Evolutionary conservation across 768 basidiomycete genomes (phyloP), one percentile per base, ranked within the genome.

Genomic region (Omphalotus guepiniiformis): DNA sequence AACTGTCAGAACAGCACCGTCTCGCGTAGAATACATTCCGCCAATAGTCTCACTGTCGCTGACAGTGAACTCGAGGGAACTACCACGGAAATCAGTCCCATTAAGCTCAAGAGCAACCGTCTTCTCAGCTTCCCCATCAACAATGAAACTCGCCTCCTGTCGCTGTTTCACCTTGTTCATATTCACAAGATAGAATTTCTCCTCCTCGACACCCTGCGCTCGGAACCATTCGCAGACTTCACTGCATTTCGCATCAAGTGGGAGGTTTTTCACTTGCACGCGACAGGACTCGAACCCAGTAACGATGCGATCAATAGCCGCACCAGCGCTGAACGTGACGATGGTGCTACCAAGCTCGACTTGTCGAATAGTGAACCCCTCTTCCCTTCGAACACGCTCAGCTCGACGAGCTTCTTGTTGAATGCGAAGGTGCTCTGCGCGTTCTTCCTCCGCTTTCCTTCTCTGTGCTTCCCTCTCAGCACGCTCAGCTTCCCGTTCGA

Each of bases 201-300:
- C 39, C 16, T 52, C 47, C n/a, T 68, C 64, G 15, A 75, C 47
- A 15, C 74, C 76, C 25, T 75, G 76, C 27, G 63, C 62, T 3
- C 58, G 55, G 47, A 82, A 72, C 7, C 82, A 60, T 0, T 64
- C 62, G 4, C 48, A 61, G 11, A 82, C 59, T 35, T 80, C 76
- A 3, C 59, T 51, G 3, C 56, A 57, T 35, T 59, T 69, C 2
- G 66, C 65, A 28, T 74, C 60, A 18, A 48, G 37, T 0, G 79
- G 76, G 23, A 83, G 63, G 47, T 73, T 72, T 42, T 62, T 65
- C 38, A 83, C 60, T 1, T 58, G 70, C 21, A 83, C 58, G 8
- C 67, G 66, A 53, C 74, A 76, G 5, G 74, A 70, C 34, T 83
- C 76, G 51, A 78, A 81, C 3, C 77, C 79, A 15, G 73, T 65